Conservation (phyloP, 2,329 filamentous ascomycete species). For the Fusarium aywerte region DNA sequence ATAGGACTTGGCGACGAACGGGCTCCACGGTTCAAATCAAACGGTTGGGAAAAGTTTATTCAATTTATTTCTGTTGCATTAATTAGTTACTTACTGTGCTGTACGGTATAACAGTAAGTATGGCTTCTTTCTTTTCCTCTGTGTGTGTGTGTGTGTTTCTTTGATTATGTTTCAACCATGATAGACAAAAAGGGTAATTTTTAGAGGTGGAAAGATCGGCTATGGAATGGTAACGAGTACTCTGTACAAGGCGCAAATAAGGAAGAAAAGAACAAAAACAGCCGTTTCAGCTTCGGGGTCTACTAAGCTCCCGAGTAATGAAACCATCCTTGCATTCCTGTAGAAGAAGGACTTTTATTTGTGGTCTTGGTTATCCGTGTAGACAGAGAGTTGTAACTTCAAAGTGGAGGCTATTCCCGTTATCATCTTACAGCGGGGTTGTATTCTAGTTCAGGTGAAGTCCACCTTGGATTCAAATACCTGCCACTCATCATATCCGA, state of each 20-base stretch:
- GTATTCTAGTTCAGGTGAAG: constrained; percentile 7
- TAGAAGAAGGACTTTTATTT: background rate
- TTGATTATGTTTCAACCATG: background rate
- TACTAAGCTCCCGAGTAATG: constrained; percentile 3
- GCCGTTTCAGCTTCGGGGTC: constrained; percentile 10
- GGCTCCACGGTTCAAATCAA: background rate
- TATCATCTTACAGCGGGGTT: constrained; percentile 24
- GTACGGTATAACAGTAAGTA: background rate
- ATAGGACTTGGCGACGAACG: background rate
- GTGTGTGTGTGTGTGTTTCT: background rate
- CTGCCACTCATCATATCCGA: constrained; percentile 30
- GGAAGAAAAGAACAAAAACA: background rate
- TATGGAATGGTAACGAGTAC: background rate
- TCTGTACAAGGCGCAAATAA: too few relatives aligned
- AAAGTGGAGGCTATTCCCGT: constrained; percentile 14
- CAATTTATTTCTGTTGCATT: background rate
- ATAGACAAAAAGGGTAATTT: background rate
- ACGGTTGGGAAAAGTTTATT: constrained; percentile 36
- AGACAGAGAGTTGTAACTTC: background rate
- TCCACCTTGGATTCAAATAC: background rate
- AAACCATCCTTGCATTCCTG: constrained; percentile 4
- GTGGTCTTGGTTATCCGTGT: background rate
- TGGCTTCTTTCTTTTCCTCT: too few relatives aligned
- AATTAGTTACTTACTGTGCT: background rate
- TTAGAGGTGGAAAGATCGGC: background rate